Evolutionary conservation across 1,284 basidiomycete species (phyloP).

Genomic region (Trametes polyzona): DNA sequence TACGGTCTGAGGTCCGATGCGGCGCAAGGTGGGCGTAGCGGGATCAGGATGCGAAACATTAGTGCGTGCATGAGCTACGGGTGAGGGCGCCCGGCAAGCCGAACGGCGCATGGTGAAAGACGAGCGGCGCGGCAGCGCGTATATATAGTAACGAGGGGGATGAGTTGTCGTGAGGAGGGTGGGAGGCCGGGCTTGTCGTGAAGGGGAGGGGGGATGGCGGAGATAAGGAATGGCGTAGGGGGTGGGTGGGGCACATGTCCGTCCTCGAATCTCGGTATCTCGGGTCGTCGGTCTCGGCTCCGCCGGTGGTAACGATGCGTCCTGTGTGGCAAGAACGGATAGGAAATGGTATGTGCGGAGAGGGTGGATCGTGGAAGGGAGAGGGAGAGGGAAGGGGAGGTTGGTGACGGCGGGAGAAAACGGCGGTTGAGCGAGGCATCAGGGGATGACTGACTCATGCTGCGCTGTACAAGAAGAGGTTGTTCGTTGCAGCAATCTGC

Average conservation of each 20-base stretch:
- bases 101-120: conserved; percentile 1
- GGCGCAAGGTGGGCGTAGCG: neutral
- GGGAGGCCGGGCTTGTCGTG: conserved; percentile 12
- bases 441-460: conserved; percentile 52
- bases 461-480: conserved; percentile 87
- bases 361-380: neutral
- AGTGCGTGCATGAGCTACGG: conserved; percentile 18
- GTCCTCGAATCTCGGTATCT: conserved; percentile 28
- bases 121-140: conserved; percentile 20
- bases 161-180: conserved; percentile 1
- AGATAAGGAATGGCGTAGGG: neutral
- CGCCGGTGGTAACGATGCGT: conserved; percentile 17
- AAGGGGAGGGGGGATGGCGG: neutral
- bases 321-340: conserved; percentile 16
- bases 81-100: conserved; percentile 20
- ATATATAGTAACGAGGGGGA: conserved; percentile 17
- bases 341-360: conserved; percentile 16
- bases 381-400: conserved; percentile 1
- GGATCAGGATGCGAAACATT: conserved; percentile 8
- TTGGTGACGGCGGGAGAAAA: conserved; percentile 1
- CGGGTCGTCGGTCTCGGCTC: conserved; percentile 27
- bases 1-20: conserved; percentile 17
- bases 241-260: conserved; percentile 14
- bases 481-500: conserved; percentile 94
- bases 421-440: conserved; percentile 9